Evolutionary conservation across 1,284 basidiomycete genomes (phyloP).

Genomic region (Trichosporon sp.): DNA sequence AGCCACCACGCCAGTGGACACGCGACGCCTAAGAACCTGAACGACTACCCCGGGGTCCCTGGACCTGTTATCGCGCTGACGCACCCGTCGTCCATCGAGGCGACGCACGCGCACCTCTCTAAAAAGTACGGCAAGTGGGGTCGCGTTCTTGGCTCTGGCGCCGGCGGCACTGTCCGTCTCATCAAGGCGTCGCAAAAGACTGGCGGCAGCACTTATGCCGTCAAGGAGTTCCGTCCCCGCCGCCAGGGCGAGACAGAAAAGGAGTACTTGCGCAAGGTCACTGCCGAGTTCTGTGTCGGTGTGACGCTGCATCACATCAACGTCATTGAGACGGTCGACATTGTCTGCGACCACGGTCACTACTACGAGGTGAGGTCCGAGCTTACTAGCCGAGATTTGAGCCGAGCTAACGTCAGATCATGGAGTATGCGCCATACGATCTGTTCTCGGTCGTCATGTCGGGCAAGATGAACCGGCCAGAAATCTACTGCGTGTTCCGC

Average conservation of each 20-base stretch:
- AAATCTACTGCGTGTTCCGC: constrained; percentile 98
- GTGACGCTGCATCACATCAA: constrained; percentile 93
- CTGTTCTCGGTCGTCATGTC: constrained; percentile 99
- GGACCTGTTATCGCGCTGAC: constrained; percentile 53
- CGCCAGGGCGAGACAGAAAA: constrained; percentile 84
- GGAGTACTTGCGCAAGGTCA: constrained; percentile 99
- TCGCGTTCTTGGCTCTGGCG: constrained; percentile 89
- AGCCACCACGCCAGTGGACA: constrained; percentile 38
- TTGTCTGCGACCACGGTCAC: constrained; percentile 95
- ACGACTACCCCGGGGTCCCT: constrained; percentile 53
- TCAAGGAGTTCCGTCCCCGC: constrained; percentile 95
- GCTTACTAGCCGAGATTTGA: constrained; percentile 19
- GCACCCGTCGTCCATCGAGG: constrained; percentile 65
- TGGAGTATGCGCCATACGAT: constrained; percentile 99
- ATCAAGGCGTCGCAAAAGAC: constrained; percentile 83
- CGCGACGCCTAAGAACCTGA: constrained; percentile 47
- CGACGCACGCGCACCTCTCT: constrained; percentile 85
- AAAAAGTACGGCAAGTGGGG: constrained; percentile 99
- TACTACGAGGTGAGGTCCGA: constrained; percentile 84
- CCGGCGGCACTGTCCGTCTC: constrained; percentile 94
- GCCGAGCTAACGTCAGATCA: constrained; percentile 66
- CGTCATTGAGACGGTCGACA: constrained; percentile 98
- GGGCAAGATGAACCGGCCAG: constrained; percentile 94
- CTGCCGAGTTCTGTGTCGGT: constrained; percentile 97
- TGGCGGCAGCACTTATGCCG: constrained; percentile 84